These are phyloP conservation scores for Cladosporium halotolerans DNA, from an alignment of 2,329 filamentous ascomycete species.

Conservation along the genomic window DNA sequence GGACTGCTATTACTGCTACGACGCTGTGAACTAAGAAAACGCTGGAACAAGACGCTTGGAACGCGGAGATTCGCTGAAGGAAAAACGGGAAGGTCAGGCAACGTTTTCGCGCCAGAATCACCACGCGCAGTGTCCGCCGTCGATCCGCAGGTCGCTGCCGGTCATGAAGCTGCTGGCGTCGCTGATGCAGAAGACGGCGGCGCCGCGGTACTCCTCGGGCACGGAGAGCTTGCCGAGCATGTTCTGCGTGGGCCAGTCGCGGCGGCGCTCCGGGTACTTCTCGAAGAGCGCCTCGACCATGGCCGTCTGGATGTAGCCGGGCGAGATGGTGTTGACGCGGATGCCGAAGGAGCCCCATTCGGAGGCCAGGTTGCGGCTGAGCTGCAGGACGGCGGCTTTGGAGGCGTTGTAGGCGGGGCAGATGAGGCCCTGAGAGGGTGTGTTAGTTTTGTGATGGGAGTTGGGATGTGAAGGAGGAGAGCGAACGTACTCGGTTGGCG, in stretches of 20 bases:
- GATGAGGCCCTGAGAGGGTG: constrained; percentile 51
- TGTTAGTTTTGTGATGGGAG: background rate
- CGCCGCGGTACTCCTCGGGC: constrained; percentile 34
- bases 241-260: constrained; percentile 76
- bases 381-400: constrained; percentile 68
- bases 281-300: constrained; percentile 80
- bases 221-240: constrained; percentile 56
- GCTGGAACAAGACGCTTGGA: no score
- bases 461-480: background rate
- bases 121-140: constrained; percentile 51
- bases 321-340: constrained; percentile 73
- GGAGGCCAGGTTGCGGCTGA: constrained; percentile 61
- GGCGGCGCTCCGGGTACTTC: constrained; percentile 59
- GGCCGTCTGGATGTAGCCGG: constrained; percentile 71
- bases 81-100: constrained; percentile 2
- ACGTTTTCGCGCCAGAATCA: constrained; percentile 19
- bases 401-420: constrained; percentile 68
- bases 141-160: constrained; percentile 48
- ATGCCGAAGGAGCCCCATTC: constrained; percentile 71
- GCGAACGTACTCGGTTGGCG: constrained; percentile 53
- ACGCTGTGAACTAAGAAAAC: no score
- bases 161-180: constrained; percentile 50
- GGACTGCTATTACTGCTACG: no score
- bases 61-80: background rate
- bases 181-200: constrained; percentile 34